Conservation (phyloP, 1,284 basidiomycete species). For the Schizophyllum amplum region DNA sequence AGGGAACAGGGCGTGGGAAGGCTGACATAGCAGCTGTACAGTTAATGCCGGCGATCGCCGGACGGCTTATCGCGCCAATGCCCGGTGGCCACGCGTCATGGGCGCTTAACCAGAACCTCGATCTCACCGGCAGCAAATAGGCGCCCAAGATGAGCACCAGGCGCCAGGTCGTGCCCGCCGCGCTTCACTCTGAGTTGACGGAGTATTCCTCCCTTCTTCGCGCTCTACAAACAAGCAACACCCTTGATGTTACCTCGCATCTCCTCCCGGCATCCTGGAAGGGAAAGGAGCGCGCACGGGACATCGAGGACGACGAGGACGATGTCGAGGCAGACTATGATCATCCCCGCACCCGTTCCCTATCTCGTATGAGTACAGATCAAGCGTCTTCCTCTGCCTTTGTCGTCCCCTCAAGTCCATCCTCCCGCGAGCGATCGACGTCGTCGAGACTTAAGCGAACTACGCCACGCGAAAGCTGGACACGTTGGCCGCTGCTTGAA, state of each 20-base stretch:
- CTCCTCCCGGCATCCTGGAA: slow-evolving; percentile 19
- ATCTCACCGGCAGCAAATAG: neutral
- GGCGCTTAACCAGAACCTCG: too few species aligned
- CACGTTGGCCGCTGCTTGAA: slow-evolving; percentile 54
- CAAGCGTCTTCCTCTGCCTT: neutral
- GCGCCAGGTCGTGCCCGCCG: slow-evolving; percentile 35
- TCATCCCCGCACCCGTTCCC: neutral
- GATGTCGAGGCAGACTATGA: neutral
- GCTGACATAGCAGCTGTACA: neutral
- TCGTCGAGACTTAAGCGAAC: slow-evolving; percentile 10
- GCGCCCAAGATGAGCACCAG: neutral
- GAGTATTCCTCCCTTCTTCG: slow-evolving; percentile 59
- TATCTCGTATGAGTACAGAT: neutral
- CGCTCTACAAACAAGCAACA: slow-evolving; percentile 42
- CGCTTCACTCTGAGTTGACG: slow-evolving; percentile 48
- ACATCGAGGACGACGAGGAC: neutral
- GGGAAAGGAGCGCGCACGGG: slow-evolving; percentile 5
- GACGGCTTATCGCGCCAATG: neutral
- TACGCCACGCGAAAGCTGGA: slow-evolving; percentile 41
- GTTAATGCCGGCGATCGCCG: neutral
- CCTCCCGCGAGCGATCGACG: neutral
- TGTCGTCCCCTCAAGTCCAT: neutral
- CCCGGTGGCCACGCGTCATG: too few species aligned
- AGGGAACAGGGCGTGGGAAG: neutral
- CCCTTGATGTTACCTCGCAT: slow-evolving; percentile 46